Evolutionary conservation across 2,329 filamentous ascomycete species (phyloP).

Genomic region (Ophiostoma sp.): DNA sequence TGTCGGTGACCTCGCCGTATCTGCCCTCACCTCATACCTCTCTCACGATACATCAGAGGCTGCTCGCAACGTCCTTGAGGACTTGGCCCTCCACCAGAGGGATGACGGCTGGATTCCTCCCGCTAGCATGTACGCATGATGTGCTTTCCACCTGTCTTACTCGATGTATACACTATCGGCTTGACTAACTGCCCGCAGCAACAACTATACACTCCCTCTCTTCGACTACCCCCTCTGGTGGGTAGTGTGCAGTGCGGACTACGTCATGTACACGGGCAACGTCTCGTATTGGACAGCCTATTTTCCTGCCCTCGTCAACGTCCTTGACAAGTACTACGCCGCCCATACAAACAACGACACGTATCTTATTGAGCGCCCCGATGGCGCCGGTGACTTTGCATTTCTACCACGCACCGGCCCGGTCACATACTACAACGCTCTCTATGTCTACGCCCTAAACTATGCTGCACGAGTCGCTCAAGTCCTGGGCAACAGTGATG

Average conservation of each 20-base stretch:
- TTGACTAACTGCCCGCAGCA: conserved; percentile 25
- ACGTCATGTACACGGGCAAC: conserved; percentile 47
- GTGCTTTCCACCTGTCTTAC: neutral
- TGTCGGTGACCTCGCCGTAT: conserved; percentile 47
- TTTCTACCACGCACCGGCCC: conserved; percentile 44
- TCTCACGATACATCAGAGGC: conserved; percentile 41
- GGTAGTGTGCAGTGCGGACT: conserved; percentile 45
- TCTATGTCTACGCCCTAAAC: conserved; percentile 44
- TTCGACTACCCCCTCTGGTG: conserved; percentile 52
- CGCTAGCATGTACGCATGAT: conserved; percentile 42
- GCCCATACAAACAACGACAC: conserved; percentile 38
- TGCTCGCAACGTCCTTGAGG: conserved; percentile 44
- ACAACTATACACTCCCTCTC: conserved; percentile 42
- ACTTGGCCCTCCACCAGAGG: conserved; percentile 45
- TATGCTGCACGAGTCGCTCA: conserved; percentile 42
- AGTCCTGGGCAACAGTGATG: conserved; percentile 30
- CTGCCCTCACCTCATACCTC: conserved; percentile 44
- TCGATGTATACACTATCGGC: neutral
- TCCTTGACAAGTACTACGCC: conserved; percentile 44
- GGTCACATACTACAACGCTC: conserved; percentile 49
- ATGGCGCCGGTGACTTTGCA: conserved; percentile 47
- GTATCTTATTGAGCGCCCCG: conserved; percentile 38
- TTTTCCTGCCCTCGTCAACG: conserved; percentile 38
- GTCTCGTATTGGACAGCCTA: conserved; percentile 38
- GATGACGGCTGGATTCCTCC: conserved; percentile 50